Evolutionary conservation across 768 basidiomycete genomes (phyloP).

Genomic region (Amanita thiersii): DNA sequence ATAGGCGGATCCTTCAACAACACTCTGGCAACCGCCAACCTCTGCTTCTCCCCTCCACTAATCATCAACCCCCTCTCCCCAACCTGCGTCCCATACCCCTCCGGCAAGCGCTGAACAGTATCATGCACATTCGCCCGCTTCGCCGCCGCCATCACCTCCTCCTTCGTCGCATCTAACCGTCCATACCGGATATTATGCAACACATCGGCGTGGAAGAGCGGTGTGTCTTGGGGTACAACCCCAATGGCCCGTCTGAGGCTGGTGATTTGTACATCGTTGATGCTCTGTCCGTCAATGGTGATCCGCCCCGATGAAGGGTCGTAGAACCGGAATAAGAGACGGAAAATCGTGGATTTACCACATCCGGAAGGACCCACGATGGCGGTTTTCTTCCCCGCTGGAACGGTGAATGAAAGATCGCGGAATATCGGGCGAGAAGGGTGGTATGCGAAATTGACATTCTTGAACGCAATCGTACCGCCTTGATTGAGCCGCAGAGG

Average conservation of each 20-base stretch:
- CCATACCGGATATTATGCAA: conserved; percentile 96
- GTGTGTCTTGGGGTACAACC: conserved; percentile 97
- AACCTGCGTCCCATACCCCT: conserved; percentile 84
- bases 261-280: conserved; percentile 61
- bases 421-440: conserved; percentile 89
- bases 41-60: conserved; percentile 96
- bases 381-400: conserved; percentile 94
- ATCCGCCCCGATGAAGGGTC: conserved; percentile 78
- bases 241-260: conserved; percentile 74
- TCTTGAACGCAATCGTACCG: conserved; percentile 87
- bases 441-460: conserved; percentile 89
- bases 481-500: conserved; percentile 59
- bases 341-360: conserved; percentile 95
- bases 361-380: conserved; percentile 97
- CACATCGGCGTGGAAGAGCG: conserved; percentile 92
- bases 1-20: conserved; percentile 93
- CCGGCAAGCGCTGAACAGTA: conserved; percentile 72
- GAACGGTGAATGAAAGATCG: conserved; percentile 81
- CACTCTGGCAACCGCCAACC: conserved; percentile 88
- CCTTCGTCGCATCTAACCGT: conserved; percentile 76
- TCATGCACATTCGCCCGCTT: conserved; percentile 82
- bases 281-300: conserved; percentile 80
- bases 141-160: conserved; percentile 81
- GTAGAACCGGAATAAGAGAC: conserved; percentile 93
- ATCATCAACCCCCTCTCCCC: conserved; percentile 98